phyloP scores from a whole-genome alignment of 805 yeast genomes.

The Torulaspora maleeae region DNA sequence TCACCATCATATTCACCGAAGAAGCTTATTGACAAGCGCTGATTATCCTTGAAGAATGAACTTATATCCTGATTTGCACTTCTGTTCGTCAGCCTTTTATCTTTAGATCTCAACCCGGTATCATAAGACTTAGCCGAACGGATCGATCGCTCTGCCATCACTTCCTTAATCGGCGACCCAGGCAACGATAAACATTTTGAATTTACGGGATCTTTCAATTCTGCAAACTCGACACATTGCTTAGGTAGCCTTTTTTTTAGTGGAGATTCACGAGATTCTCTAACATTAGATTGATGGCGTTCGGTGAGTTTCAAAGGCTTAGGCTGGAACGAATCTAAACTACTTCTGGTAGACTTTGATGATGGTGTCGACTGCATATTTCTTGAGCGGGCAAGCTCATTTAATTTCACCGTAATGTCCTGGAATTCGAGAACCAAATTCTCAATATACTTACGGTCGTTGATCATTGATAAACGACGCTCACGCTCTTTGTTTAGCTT shows the following conservation, averaged over 20 bases:
- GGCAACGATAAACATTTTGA: constrained; percentile 19
- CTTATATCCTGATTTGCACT: constrained; percentile 10
- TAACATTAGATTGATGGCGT: constrained; percentile 13
- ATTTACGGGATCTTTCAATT: not conserved
- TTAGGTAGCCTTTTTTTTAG: constrained; percentile 5
- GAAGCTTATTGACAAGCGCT: constrained; percentile 33
- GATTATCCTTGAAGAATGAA: constrained; percentile 32
- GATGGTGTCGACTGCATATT: constrained; percentile 15
- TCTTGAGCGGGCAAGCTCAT: constrained; percentile 20
- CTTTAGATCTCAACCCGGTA: constrained; percentile 23
- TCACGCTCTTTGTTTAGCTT: constrained; percentile 14
- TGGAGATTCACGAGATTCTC: constrained; percentile 9
- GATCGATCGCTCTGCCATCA: constrained; percentile 6
- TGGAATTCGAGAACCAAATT: constrained; percentile 28
- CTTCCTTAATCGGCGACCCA: constrained; percentile 19
- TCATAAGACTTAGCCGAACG: constrained; percentile 29
- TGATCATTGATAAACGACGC: constrained; percentile 2
- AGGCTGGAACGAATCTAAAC: constrained; percentile 13
- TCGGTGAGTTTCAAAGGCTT: constrained; percentile 27
- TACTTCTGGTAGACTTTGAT: constrained; percentile 17
- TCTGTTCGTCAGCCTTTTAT: constrained; percentile 7
- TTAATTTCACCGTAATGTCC: constrained; percentile 24
- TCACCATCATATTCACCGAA: constrained; percentile 25
- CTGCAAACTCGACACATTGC: constrained; percentile 7
- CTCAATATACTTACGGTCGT: constrained; percentile 19